Conservation (phyloP, 2,329 filamentous ascomycete genomes). For the Hypoxylon sp. region DNA sequence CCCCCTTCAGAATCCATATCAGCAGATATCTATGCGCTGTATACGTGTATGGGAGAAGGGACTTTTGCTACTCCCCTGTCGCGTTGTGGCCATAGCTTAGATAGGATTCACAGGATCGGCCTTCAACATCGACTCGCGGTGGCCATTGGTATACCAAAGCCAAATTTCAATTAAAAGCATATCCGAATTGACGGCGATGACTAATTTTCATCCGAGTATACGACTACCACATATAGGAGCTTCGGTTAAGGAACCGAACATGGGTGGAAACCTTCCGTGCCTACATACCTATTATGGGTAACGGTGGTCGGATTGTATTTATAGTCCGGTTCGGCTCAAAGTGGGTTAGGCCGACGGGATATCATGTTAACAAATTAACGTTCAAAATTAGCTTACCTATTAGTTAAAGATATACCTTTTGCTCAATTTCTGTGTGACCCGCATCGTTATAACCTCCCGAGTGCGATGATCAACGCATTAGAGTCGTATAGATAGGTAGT, state of each 20-base stretch:
- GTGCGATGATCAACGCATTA: neutral
- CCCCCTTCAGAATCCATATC: neutral
- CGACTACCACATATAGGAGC: neutral
- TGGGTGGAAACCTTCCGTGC: constrained; percentile 11
- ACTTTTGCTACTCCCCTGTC: neutral
- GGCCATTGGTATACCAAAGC: neutral
- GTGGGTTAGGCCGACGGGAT: constrained; percentile 8
- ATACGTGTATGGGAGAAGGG: no score
- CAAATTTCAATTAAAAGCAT: neutral
- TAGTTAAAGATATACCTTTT: neutral
- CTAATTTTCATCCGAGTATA: neutral
- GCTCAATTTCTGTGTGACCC: neutral
- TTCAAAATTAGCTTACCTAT: neutral
- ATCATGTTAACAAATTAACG: neutral
- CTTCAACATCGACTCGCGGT: neutral
- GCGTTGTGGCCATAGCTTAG: neutral
- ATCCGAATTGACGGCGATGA: neutral
- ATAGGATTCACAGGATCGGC: neutral
- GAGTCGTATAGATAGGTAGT: no score
- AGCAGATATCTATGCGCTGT: neutral
- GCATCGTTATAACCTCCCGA: neutral
- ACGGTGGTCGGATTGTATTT: constrained; percentile 5
- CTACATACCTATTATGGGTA: neutral
- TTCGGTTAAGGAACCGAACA: constrained; percentile 3
- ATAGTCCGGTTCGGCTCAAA: constrained; percentile 5